Base-by-base conservation (phyloP, 768 basidiomycete species). In the Epithele typhae region DNA sequence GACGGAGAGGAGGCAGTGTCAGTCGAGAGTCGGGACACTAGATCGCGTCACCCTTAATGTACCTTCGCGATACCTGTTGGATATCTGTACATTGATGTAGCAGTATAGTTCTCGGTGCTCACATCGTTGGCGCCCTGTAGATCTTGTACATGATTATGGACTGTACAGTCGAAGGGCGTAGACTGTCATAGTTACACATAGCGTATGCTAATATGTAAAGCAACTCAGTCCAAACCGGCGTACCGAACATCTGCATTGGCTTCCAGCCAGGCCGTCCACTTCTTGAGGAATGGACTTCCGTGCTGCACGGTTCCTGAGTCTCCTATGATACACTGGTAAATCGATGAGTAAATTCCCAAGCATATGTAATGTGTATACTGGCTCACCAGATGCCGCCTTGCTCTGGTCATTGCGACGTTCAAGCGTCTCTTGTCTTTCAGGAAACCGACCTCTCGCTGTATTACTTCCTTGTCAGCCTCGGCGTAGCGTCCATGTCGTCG, bases 351-450 rank as follows among this genome's bases (percentile, higher is more conserved):
- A n/a, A n/a, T n/a, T n/a, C n/a, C n/a, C n/a, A n/a, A n/a, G 7
- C 35, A 42, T 42, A 14, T 21, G 21, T 11, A 7, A 46, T n/a
- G n/a, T n/a, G n/a, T n/a, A n/a, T n/a, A n/a, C n/a, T 7, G n/a
- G 72, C 84, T 53, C 54, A 94, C 92, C 40, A 96, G 70, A 58
- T 94, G 92, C 34, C 93, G 73, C 59, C 84, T 84, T 5, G 93
- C 91, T 46, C 93, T 74, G 4, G 93, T 97, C 93, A 92, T 92
- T 0, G 89, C 90, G 48, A 92, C 87, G 60, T 99, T 99, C 59
- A 99, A 68, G 30, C 96, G 71, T 38, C 96, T 74, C 56, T 91
- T 87, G 60, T 99, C 96, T 61, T 87, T 90, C 59, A 99, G 64
- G 64, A 99, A 99, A 0, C 95, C 95, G 2, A 98, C 91, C 55